Evolutionary conservation across 2,329 filamentous ascomycete species (phyloP), one percentile per base, ranked within the genome.

Genomic region (Zopfia rhizophila): DNA sequence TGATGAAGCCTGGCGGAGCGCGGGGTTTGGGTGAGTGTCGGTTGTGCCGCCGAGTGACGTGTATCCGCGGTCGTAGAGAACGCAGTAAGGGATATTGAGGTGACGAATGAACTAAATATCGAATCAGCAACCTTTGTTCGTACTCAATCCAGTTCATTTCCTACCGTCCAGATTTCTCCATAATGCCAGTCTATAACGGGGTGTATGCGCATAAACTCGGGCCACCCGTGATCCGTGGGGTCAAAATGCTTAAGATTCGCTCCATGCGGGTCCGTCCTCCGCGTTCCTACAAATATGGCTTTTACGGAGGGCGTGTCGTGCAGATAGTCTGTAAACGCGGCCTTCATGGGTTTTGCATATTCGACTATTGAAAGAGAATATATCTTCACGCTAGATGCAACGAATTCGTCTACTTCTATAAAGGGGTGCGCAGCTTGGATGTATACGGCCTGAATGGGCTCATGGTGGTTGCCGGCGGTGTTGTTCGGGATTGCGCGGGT

Each of bases 161-260:
- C 78, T 66, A 95, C 91, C 13, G 86, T 84, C 94, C 94, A 97
- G 41, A 97, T 93, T 70, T 97, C 93, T 8, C 85, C 83, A 72
- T 97, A 96, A 70, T 94, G 90, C 94, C 94, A 99, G 73, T 99
- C 94, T 65, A 99, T 92, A 7, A 99, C 89, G 0, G 94, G 93
- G 72, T 99, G 91, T 49, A 97, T 81, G 47, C 94, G 84, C 86
- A 97, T 92, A 65, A 97, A 96, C 30, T 80, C 76, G 24, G 94
- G 94, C 94, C 94, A 99, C 2, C 88, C 91, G 24, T 82, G 78
- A 72, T 97, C 94, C 4, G 94, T 99, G 38, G 81, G 82, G 67
- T 96, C 90, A 67, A 97, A 97, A 72, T 89, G 85, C 27, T 82
- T 88, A 61, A 99, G 72, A 12, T 81, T 78, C 58, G 85, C 86